phyloP scores from a whole-genome alignment of 2,329 filamentous ascomycete genomes.

The Ceratocystis albifundus region DNA sequence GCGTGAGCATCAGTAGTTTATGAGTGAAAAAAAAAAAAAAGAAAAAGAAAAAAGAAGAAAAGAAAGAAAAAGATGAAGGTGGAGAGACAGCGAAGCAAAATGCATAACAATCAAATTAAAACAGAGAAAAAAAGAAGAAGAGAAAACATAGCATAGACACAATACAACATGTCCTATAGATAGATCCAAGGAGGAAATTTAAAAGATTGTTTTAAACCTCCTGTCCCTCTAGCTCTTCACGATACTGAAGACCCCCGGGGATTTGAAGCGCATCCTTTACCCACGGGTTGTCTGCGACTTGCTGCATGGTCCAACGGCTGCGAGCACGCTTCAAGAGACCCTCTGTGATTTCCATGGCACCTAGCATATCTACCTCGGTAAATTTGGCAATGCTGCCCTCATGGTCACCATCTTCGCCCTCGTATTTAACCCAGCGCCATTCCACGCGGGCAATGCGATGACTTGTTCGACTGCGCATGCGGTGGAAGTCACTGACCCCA shows the following conservation, averaged over 20 bases:
- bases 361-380: slow-evolving; percentile 53
- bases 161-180: slow-evolving; percentile 11
- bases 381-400: slow-evolving; percentile 53
- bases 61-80: slow-evolving; percentile 9
- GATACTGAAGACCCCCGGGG: slow-evolving; percentile 47
- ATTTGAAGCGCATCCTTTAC: slow-evolving; percentile 62
- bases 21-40: slow-evolving; percentile 20
- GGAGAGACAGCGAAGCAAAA: slow-evolving; percentile 5
- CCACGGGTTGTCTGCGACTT: slow-evolving; percentile 64
- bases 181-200: background rate
- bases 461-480: slow-evolving; percentile 68
- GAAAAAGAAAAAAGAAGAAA: background rate
- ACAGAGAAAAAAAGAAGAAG: slow-evolving; percentile 10
- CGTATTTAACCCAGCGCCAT: slow-evolving; percentile 87
- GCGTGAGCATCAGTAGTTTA: slow-evolving; percentile 1
- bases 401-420: slow-evolving; percentile 75
- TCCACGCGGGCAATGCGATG: slow-evolving; percentile 93
- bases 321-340: slow-evolving; percentile 71
- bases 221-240: slow-evolving; percentile 47
- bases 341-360: slow-evolving; percentile 72
- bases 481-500: slow-evolving; percentile 61
- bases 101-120: slow-evolving; percentile 9
- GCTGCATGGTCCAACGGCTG: slow-evolving; percentile 62
- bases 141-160: slow-evolving; percentile 22
- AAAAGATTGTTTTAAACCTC: slow-evolving; percentile 32